phyloP scores from a whole-genome alignment of 495 filamentous ascomycete species.

The Annulohypoxylon moriforme region DNA sequence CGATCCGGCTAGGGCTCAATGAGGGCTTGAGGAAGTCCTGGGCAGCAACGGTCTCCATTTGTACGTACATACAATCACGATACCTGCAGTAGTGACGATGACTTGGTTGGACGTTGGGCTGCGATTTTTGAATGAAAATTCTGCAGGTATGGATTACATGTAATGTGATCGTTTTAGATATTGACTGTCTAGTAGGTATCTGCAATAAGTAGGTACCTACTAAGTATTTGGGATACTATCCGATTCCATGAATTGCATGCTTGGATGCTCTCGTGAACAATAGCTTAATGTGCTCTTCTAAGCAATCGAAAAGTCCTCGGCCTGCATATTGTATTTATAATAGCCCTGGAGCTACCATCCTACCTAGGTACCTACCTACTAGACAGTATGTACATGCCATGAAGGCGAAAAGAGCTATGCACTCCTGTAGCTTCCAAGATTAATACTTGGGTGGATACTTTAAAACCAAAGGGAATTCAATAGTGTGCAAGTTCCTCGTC shows the following conservation, averaged over 20 bases:
- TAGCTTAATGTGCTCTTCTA: slow-evolving; percentile 1
- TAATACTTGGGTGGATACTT: neutral
- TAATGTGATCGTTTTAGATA: slow-evolving; percentile 21
- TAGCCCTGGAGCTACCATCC: neutral
- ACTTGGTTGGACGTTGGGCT: slow-evolving; percentile 39
- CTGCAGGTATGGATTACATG: slow-evolving; percentile 7
- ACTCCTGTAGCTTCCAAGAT: neutral
- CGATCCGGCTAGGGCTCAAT: slow-evolving; percentile 29
- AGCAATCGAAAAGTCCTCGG: neutral
- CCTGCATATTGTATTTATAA: neutral
- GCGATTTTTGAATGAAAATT: slow-evolving; percentile 27
- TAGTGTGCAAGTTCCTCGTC: slow-evolving; percentile 1
- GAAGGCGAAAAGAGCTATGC: neutral
- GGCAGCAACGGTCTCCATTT: slow-evolving; percentile 38
- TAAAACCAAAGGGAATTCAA: neutral
- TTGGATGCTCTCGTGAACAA: neutral
- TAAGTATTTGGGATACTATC: too few species aligned
- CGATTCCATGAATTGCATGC: neutral
- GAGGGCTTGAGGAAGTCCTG: slow-evolving; percentile 27
- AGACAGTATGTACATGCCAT: neutral
- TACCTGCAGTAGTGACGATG: slow-evolving; percentile 19
- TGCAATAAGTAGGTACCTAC: neutral
- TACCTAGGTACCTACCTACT: neutral
- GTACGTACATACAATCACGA: slow-evolving; percentile 22
- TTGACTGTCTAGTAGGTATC: neutral